A percentile compares a stretch with the other conserved stretches of the same genome.
Conservation (phyloP, 306 rosid genomes). For the Pyrus communis region DNA sequence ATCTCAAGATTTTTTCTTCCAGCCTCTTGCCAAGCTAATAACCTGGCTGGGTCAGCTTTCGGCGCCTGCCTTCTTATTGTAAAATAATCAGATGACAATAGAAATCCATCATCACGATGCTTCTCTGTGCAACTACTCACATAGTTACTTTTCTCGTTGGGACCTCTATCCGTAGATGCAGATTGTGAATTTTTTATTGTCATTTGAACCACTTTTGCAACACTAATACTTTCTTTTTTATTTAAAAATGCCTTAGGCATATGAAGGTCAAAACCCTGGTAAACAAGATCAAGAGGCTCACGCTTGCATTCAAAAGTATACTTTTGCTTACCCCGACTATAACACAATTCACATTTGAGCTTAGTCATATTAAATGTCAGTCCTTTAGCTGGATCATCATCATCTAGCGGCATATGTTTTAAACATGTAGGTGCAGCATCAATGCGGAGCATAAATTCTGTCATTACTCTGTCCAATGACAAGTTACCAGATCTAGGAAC, state of each 20-base stretch:
- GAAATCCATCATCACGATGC: conserved; percentile 89
- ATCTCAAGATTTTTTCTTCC: conserved; percentile 88
- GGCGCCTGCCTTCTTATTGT: conserved; percentile 92
- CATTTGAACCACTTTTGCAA: conserved; percentile 76
- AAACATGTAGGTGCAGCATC: conserved; percentile 76
- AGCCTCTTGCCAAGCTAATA: conserved; percentile 95
- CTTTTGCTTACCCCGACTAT: conserved; percentile 85
- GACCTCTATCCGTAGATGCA: conserved; percentile 47
- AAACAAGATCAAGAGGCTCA: conserved; percentile 82
- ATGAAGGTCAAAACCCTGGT: conserved; percentile 94
- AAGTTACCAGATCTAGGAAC: conserved; percentile 83
- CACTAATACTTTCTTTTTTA: conserved; percentile 54
- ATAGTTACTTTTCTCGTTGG: conserved; percentile 45
- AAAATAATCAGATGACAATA: conserved; percentile 88
- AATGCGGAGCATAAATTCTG: conserved; percentile 89
- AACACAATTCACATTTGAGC: conserved; percentile 72
- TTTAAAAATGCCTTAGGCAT: conserved; percentile 59
- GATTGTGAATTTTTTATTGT: conserved; percentile 64
- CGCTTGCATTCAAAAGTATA: conserved; percentile 89
- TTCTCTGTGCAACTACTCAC: conserved; percentile 51
- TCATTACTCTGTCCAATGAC: conserved; percentile 92
- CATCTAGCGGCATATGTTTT: conserved; percentile 84
- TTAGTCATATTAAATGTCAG: conserved; percentile 75
- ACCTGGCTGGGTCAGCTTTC: conserved; percentile 87
- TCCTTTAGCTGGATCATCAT: conserved; percentile 97